Evolutionary conservation across 257 asterid species (phyloP).

Genomic region (Fraxinus pennsylvanica): DNA sequence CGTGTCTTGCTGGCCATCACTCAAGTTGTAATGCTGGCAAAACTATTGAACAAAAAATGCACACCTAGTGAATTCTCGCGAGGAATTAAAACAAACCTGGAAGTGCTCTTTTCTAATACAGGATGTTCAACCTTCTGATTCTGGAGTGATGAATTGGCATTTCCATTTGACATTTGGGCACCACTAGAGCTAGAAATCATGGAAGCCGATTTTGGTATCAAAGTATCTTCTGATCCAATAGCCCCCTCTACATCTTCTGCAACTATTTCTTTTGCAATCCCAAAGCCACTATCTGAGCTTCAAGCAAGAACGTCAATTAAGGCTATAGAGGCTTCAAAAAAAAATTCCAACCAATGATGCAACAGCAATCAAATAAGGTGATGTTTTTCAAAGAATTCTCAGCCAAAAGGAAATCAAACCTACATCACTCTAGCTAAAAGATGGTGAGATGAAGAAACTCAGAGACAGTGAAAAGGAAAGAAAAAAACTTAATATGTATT

Average conservation of each 20-base stretch:
- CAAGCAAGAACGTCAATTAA: conserved; percentile 21
- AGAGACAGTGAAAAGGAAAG: no score
- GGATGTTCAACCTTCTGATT: conserved; percentile 44
- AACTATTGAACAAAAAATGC: not conserved
- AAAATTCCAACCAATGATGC: not conserved
- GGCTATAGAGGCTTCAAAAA: not conserved
- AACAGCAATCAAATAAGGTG: no score
- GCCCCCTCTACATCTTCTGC: conserved; percentile 31
- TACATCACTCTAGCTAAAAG: no score
- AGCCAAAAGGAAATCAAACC: no score
- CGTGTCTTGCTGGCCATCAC: not conserved
- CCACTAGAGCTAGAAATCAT: conserved; percentile 19
- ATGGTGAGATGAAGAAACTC: no score
- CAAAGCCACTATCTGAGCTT: conserved; percentile 47
- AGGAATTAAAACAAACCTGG: conserved; percentile 43
- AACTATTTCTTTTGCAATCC: conserved; percentile 25
- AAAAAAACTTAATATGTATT: no score
- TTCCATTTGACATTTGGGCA: conserved; percentile 40
- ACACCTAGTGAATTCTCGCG: not conserved
- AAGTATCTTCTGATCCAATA: conserved; percentile 35
- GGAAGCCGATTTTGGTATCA: conserved; percentile 33
- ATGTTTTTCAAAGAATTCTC: no score
- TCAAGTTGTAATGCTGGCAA: not conserved
- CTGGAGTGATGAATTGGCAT: conserved; percentile 33
- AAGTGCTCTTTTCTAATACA: conserved; percentile 27